phyloP scores from a whole-genome alignment of 1,284 basidiomycete species.

The Microbotryum silenes-acaulis region DNA sequence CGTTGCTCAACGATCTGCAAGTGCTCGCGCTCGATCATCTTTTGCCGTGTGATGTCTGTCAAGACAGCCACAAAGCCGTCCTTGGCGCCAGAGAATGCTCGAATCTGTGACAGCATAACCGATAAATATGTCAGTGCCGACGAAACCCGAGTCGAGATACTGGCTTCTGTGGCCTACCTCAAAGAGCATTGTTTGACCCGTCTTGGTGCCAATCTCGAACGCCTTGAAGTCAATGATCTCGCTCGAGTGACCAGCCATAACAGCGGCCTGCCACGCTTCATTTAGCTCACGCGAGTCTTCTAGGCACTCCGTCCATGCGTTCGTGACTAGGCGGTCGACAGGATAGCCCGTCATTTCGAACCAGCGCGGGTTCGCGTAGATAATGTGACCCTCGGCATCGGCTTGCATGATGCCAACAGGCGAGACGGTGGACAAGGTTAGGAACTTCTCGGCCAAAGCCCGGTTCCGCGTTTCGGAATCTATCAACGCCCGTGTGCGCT shows the following conservation, averaged over 20 bases:
- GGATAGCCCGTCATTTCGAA: constrained; percentile 20
- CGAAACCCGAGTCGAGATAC: not conserved
- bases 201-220: constrained; percentile 22
- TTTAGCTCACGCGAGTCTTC: constrained; percentile 18
- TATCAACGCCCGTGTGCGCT: constrained; percentile 33
- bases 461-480: constrained; percentile 32
- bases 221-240: constrained; percentile 6
- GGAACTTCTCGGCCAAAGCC: constrained; percentile 33
- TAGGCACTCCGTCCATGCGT: constrained; percentile 18
- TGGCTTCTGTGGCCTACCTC: constrained; percentile 7
- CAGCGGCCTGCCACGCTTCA: constrained; percentile 11
- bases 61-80: constrained; percentile 32
- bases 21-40: constrained; percentile 30
- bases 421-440: constrained; percentile 31
- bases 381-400: constrained; percentile 19
- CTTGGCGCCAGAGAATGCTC: not conserved
- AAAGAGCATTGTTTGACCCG: constrained; percentile 18
- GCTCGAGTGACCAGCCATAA: constrained; percentile 1
- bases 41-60: constrained; percentile 34
- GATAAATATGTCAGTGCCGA: not conserved
- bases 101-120: constrained; percentile 4
- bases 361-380: constrained; percentile 25
- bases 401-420: constrained; percentile 35
- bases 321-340: constrained; percentile 14
- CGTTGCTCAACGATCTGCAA: constrained; percentile 32